A percentile compares a stretch with the other conserved stretches of the same genome.
Evolutionary conservation across 345 rosid species (phyloP).

Genomic region (Hibiscus tridactylites): DNA sequence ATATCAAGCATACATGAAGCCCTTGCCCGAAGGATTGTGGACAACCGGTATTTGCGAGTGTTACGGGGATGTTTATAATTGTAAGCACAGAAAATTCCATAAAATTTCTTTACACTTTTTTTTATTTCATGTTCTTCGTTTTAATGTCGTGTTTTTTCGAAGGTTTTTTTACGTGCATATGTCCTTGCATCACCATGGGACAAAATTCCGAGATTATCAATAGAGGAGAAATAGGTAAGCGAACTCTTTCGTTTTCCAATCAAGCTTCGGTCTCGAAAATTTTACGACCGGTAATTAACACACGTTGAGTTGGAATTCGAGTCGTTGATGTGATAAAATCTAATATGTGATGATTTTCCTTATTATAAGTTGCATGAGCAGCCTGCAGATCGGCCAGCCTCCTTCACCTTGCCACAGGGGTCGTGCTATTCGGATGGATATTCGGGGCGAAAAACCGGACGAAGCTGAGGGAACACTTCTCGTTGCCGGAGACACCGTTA

Average conservation of each 20-base stretch:
- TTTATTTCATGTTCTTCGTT: neutral
- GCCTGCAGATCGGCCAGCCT: conserved; percentile 6
- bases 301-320: too few relatives aligned
- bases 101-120: neutral
- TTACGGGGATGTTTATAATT: conserved; percentile 32
- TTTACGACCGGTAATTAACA: too few relatives aligned
- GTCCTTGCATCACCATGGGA: conserved; percentile 54
- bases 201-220: conserved; percentile 41
- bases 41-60: conserved; percentile 16
- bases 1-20: conserved; percentile 5
- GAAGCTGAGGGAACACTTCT: conserved; percentile 1
- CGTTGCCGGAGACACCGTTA: neutral
- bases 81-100: conserved; percentile 18
- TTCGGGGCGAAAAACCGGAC: conserved; percentile 3
- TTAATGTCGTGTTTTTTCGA: neutral
- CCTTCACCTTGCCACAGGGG: conserved; percentile 4
- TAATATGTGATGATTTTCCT: conserved; percentile 4
- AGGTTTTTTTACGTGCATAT: conserved; percentile 42
- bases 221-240: conserved; percentile 42
- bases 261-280: neutral
- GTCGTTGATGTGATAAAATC: neutral
- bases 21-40: conserved; percentile 6
- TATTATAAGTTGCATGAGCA: conserved; percentile 11
- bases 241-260: neutral
- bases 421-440: conserved; percentile 3